A percentile compares a stretch with the other conserved stretches of the same genome.
Conservation (phyloP, 2,329 filamentous ascomycete species). For the Fusarium sp. region DNA sequence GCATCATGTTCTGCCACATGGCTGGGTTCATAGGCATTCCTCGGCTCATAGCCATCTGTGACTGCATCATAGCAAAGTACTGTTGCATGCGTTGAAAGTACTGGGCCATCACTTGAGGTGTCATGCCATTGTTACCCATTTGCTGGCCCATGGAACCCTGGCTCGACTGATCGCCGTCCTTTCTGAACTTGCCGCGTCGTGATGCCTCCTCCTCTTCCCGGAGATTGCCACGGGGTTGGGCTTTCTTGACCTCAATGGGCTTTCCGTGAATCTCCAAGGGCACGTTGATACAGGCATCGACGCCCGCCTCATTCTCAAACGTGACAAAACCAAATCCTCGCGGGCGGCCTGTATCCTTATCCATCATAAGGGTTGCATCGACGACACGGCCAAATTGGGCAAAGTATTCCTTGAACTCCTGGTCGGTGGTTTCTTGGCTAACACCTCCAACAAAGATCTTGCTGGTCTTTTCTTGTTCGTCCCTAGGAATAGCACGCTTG, state of each 20-base stretch:
- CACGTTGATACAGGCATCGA: slow-evolving; percentile 87
- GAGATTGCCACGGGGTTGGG: slow-evolving; percentile 93
- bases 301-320: slow-evolving; percentile 94
- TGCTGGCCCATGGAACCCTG: slow-evolving; percentile 55
- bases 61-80: slow-evolving; percentile 95
- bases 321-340: slow-evolving; percentile 98
- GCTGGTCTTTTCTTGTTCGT: slow-evolving; percentile 97
- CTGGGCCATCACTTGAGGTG: slow-evolving; percentile 96
- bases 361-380: slow-evolving; percentile 99
- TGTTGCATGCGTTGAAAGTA: slow-evolving; percentile 99
- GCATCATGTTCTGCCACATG: slow-evolving; percentile 81
- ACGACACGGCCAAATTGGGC: slow-evolving; percentile 95
- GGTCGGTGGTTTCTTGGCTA: slow-evolving; percentile 94
- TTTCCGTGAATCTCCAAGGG: slow-evolving; percentile 95
- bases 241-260: slow-evolving; percentile 97
- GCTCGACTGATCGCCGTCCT: slow-evolving; percentile 59
- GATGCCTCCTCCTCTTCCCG: slow-evolving; percentile 86
- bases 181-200: slow-evolving; percentile 70
- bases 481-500: slow-evolving; percentile 94
- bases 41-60: slow-evolving; percentile 87
- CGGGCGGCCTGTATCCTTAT: slow-evolving; percentile 97
- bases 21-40: slow-evolving; percentile 78
- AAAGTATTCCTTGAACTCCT: slow-evolving; percentile 97
- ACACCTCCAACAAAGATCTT: slow-evolving; percentile 99
- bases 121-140: slow-evolving; percentile 75